Evolutionary conservation across 208 protist species (phyloP), one percentile per base, ranked within the genome.

Genomic region (Leishmania tarentolae): DNA sequence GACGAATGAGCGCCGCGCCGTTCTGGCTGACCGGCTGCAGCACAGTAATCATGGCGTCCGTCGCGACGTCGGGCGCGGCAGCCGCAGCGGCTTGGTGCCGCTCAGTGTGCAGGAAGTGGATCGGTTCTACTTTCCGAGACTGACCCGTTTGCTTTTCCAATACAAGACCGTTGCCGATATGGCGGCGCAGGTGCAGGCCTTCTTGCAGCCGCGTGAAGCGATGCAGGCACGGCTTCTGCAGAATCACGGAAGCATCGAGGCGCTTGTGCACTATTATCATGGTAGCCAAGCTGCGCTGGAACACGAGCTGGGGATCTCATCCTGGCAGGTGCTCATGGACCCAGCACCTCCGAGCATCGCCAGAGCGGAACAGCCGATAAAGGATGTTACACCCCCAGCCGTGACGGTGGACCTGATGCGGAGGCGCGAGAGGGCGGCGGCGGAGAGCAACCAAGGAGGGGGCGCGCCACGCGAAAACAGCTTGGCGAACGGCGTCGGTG

Each of bases 211-310:
- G 17, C 83, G 83, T 37, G 82, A 76, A 21, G 82, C 71, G 17
- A 61, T 92, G 76, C 78, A 76, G 63, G 46, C 35, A 5, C 74
- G 83, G 15, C 50, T 96, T 57, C 53, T 85, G n/a, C 75, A 85
- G 77, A 88, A 85, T 40, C 93, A 92, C 79, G 79, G 87, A 78
- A 87, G 83, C 40, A 53, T 92, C 5, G 85, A 68, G 24, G 81
- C 86, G 28, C 79, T 95, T 35, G 84, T 96, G 61, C 93, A 96
- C 83, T 96, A 93, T 78, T 90, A 92, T 79, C 93, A 96, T 78
- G 83, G 86, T 63, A 90, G 90, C 68, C 82, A 80, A 31, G 42
- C 86, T 31, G 89, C 84, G n/a, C 84, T 96, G 44, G 72, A 92
- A 83, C 82, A 87, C 40, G 90, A 94, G 82, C 81, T 96, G 40